Percentiles rank a stretch among this genome's conserved stretches.
These are phyloP conservation scores for Dactylellina sp. DNA, from an alignment of 2,329 filamentous ascomycete species.

Conservation along the genomic window DNA sequence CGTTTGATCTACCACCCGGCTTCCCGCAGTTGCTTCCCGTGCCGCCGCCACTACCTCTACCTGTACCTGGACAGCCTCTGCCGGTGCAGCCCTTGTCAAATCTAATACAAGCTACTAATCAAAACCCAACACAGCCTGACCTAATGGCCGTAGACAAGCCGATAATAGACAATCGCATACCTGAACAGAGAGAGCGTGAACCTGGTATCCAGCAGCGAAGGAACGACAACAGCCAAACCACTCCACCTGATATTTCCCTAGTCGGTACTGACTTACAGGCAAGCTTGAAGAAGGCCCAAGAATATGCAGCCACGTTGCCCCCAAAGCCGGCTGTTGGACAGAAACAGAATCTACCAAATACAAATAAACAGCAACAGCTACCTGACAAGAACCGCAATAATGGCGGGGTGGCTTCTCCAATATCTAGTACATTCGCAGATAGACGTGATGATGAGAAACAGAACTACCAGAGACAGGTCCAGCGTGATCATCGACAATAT, in stretches of 20 bases:
- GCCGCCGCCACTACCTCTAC: constrained; percentile 18
- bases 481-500: constrained; percentile 50
- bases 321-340: constrained; percentile 33
- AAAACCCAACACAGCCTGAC: constrained; percentile 33
- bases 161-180: constrained; percentile 23
- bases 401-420: constrained; percentile 5
- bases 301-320: constrained; percentile 43
- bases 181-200: constrained; percentile 37
- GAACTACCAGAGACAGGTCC: constrained; percentile 34
- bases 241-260: constrained; percentile 1
- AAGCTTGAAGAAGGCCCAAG: constrained; percentile 50
- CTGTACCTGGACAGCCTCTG: constrained; percentile 30
- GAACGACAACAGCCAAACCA: constrained; percentile 17
- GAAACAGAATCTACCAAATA: constrained; percentile 19
- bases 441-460: constrained; percentile 54
- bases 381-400: constrained; percentile 39
- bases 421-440: constrained; percentile 11
- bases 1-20: constrained; percentile 41
- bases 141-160: constrained; percentile 53
- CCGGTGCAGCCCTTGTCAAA: constrained; percentile 23
- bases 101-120: constrained; percentile 44
- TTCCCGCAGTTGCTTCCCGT: constrained; percentile 26
- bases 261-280: constrained; percentile 46
- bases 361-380: constrained; percentile 24
- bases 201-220: constrained; percentile 17